Percentiles rank a stretch among this genome's conserved stretches.
Conservation (phyloP, 1,284 basidiomycete species). For the Puccinia hordei region DNA sequence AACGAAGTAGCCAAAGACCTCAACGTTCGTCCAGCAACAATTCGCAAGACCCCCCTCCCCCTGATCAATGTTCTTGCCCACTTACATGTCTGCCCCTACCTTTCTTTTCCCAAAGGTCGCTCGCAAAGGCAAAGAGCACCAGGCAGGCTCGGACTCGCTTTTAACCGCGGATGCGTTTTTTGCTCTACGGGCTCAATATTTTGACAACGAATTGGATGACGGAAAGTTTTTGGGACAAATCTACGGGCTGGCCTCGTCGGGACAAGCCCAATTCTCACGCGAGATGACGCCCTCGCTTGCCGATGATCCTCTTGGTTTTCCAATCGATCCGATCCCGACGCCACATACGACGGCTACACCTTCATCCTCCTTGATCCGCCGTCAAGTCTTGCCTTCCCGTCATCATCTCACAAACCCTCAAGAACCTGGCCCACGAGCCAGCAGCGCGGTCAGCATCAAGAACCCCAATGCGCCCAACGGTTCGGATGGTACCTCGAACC, state of each 20-base stretch:
- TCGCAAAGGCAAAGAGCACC: constrained; percentile 44
- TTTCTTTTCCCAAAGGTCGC: constrained; percentile 16
- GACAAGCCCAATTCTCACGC: constrained; percentile 30
- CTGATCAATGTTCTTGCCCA: neutral
- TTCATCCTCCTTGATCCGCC: constrained; percentile 9
- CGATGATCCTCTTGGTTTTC: constrained; percentile 42
- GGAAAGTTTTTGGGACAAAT: constrained; percentile 45
- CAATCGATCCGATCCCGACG: constrained; percentile 39
- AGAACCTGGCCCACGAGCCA: constrained; percentile 43
- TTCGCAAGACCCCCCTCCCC: too few species aligned
- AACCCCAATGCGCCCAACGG: constrained; percentile 48
- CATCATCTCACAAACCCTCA: constrained; percentile 32
- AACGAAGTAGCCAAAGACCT: constrained; percentile 95
- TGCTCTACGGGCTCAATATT: constrained; percentile 31
- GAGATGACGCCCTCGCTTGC: constrained; percentile 37
- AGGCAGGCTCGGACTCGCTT: constrained; percentile 46
- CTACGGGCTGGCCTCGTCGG: constrained; percentile 40
- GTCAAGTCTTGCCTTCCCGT: constrained; percentile 19
- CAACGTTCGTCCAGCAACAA: constrained; percentile 24
- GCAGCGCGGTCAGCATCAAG: constrained; percentile 48
- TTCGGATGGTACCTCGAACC: constrained; percentile 16
- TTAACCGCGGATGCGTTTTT: constrained; percentile 45
- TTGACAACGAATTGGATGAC: constrained; percentile 44
- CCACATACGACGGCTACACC: neutral
- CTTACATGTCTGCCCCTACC: neutral